phyloP scores from a whole-genome alignment of 1,284 basidiomycete genomes.

The Cryptococcus sp. region DNA sequence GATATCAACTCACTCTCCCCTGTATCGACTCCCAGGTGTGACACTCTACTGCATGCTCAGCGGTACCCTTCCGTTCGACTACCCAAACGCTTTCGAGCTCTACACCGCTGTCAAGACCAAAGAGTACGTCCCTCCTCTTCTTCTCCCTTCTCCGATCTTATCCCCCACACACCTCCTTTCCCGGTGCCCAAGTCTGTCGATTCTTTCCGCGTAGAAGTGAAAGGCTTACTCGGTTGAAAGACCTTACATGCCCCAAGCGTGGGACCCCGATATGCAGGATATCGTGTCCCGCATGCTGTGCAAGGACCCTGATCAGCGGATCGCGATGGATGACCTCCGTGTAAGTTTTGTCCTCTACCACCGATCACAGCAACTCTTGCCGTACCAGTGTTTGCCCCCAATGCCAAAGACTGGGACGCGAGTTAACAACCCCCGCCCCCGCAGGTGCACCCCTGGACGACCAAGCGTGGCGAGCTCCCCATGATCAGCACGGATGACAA shows the following conservation, averaged over 20 bases:
- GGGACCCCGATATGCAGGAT: conserved; percentile 8
- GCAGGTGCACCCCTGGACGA: conserved; percentile 52
- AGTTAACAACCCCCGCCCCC: not conserved
- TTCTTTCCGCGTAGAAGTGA: not conserved
- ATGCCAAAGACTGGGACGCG: not conserved
- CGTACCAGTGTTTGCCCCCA: too few relatives aligned
- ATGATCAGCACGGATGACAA: conserved; percentile 50
- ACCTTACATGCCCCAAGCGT: too few relatives aligned
- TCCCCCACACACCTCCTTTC: not conserved
- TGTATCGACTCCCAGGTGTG: conserved; percentile 42
- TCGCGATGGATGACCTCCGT: conserved; percentile 45
- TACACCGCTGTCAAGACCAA: conserved; percentile 53
- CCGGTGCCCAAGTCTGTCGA: not conserved
- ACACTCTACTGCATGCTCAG: conserved; percentile 57
- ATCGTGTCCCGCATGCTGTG: conserved; percentile 47
- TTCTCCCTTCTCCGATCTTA: too few relatives aligned
- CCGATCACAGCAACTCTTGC: not conserved
- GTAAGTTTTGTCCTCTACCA: conserved; percentile 23
- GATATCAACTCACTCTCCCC: not conserved
- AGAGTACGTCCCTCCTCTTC: conserved; percentile 37
- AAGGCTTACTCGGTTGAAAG: not conserved
- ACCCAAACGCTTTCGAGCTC: conserved; percentile 53
- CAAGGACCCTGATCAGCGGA: conserved; percentile 47
- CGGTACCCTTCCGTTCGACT: conserved; percentile 55
- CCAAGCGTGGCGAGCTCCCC: conserved; percentile 38